These are phyloP conservation scores for Quercus parvula DNA, from an alignment of 306 rosid genomes.

Conservation along the genomic window DNA sequence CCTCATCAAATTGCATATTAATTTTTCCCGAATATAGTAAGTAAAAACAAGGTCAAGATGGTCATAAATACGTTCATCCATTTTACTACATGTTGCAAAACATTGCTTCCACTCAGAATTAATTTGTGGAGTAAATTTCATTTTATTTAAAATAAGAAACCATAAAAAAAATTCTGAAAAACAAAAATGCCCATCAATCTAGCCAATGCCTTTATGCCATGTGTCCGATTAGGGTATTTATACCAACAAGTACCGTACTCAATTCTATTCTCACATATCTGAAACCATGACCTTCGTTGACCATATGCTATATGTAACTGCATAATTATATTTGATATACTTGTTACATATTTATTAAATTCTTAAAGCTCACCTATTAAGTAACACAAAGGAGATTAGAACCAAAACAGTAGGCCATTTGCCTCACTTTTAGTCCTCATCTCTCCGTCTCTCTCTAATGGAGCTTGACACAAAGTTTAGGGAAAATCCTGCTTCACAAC, in stretches of 20 bases:
- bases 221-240: neutral
- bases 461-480: slow-evolving; percentile 42
- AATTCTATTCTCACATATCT: neutral
- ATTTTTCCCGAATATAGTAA: no score
- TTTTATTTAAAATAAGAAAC: no score
- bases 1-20: no score
- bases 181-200: no score
- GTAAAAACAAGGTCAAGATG: no score
- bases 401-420: slow-evolving; percentile 25
- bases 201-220: neutral
- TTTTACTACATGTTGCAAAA: no score
- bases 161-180: no score
- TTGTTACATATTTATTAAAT: slow-evolving; percentile 22
- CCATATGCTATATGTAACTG: slow-evolving; percentile 34
- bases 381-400: slow-evolving; percentile 25
- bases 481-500: slow-evolving; percentile 35
- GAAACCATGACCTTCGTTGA: slow-evolving; percentile 24
- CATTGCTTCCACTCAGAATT: no score
- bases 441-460: slow-evolving; percentile 41
- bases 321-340: neutral
- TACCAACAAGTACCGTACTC: no score
- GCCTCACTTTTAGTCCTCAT: slow-evolving; percentile 16
- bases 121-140: no score
- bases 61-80: no score
- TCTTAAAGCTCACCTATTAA: slow-evolving; percentile 38